A percentile compares a stretch with the other conserved stretches of the same genome.
Evolutionary conservation across 2,329 filamentous ascomycete genomes (phyloP).

Genomic region (Ilyonectria destructans): DNA sequence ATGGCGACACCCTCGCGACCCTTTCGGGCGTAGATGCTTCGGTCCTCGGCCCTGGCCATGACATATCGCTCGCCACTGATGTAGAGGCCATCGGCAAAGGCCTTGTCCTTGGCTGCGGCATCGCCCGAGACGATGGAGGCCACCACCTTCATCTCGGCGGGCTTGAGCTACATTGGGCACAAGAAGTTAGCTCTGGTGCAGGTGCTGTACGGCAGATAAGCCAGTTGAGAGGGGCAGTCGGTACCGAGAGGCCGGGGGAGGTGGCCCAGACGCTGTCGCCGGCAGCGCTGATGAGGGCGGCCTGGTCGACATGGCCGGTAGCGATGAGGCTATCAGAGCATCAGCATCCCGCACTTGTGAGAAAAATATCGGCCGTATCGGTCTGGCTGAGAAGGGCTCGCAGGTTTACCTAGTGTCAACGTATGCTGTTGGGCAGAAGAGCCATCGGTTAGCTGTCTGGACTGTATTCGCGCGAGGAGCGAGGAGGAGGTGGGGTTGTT

Average conservation of each 20-base stretch:
- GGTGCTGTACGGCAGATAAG: constrained; percentile 11
- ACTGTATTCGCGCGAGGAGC: constrained; percentile 9
- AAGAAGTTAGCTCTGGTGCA: constrained; percentile 26
- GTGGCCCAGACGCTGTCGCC: constrained; percentile 87
- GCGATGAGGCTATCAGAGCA: constrained; percentile 78
- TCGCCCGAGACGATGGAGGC: constrained; percentile 66
- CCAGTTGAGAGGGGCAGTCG: constrained; percentile 42
- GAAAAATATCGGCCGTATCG: constrained; percentile 3
- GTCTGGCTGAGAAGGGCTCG: constrained; percentile 17
- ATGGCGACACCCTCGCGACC: constrained; percentile 87
- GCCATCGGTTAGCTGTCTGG: constrained; percentile 33
- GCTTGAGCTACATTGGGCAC: constrained; percentile 51
- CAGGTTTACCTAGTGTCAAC: constrained; percentile 66
- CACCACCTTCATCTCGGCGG: constrained; percentile 74
- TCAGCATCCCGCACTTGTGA: constrained; percentile 40
- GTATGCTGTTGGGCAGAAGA: constrained; percentile 59
- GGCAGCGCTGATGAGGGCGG: constrained; percentile 85
- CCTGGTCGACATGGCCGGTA: constrained; percentile 86
- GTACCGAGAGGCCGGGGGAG: constrained; percentile 81
- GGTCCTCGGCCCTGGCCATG: constrained; percentile 81
- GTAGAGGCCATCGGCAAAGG: constrained; percentile 82
- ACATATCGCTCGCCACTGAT: constrained; percentile 86
- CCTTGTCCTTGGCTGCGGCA: constrained; percentile 71
- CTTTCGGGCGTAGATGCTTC: constrained; percentile 86
- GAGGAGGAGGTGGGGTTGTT: constrained; percentile 47